Evolutionary conservation across 345 rosid genomes (phyloP).

Genomic region (Lagerstroemia speciosa): DNA sequence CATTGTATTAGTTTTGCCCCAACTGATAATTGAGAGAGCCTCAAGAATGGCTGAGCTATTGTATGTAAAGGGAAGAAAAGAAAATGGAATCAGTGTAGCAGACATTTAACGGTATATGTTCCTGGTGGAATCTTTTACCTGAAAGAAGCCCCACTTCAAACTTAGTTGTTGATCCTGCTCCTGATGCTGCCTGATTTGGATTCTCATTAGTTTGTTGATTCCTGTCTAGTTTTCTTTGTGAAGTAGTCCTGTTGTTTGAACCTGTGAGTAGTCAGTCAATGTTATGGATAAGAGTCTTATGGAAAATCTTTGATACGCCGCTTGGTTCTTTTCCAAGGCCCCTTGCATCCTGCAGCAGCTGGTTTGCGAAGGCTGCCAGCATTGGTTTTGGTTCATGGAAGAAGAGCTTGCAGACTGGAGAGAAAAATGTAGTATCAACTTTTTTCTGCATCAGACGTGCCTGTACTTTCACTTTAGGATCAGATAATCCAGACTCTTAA

Average conservation of each 20-base stretch:
- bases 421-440: too few species aligned
- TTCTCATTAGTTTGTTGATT: not conserved
- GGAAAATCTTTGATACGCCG: too few species aligned
- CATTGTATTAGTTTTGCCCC: not conserved
- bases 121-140: not conserved
- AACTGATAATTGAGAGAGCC: too few species aligned
- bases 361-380: too few species aligned
- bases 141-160: not conserved
- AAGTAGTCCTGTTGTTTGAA: not conserved
- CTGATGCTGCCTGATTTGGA: not conserved
- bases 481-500: too few species aligned
- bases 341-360: too few species aligned
- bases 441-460: too few species aligned
- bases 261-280: not conserved
- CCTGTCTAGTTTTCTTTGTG: not conserved
- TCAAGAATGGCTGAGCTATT: not conserved
- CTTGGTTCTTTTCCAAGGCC: too few species aligned
- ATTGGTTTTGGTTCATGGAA: too few species aligned
- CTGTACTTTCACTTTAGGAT: too few species aligned
- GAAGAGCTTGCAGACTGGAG: too few species aligned
- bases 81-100: not conserved
- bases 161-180: not conserved
- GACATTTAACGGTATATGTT: too few species aligned
- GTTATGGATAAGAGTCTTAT: not conserved
- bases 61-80: not conserved